Evolutionary conservation across 2,329 filamentous ascomycete genomes (phyloP).

Genomic region (Calonectria multiphialidica): DNA sequence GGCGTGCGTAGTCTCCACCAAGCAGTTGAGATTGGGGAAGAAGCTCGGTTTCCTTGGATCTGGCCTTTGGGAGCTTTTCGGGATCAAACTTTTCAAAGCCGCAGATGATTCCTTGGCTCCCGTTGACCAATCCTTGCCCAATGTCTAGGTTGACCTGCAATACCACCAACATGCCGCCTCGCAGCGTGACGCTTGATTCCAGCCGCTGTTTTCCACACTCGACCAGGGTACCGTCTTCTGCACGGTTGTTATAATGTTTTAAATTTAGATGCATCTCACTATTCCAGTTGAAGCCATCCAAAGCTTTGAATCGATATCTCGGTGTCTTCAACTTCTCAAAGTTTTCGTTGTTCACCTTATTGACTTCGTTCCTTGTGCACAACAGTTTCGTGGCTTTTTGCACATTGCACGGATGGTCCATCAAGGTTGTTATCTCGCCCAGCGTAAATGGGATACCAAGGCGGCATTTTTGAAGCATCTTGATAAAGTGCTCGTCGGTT

Average conservation of each 20-base stretch:
- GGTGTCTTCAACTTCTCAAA: constrained; percentile 27
- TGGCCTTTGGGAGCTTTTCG: constrained; percentile 7
- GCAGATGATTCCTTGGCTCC: constrained; percentile 40
- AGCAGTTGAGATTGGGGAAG: not conserved
- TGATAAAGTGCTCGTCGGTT: constrained; percentile 64
- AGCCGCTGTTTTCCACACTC: constrained; percentile 28
- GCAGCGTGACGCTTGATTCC: constrained; percentile 24
- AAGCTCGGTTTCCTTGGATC: not conserved
- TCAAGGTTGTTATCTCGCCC: constrained; percentile 55
- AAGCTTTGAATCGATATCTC: constrained; percentile 8
- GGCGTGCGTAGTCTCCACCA: constrained; percentile 5
- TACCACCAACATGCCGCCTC: constrained; percentile 35
- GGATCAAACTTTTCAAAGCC: constrained; percentile 29
- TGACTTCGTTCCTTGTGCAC: constrained; percentile 24
- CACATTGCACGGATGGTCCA: constrained; percentile 58
- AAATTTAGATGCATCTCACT: not conserved
- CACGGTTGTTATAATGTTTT: not conserved
- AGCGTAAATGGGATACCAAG: constrained; percentile 55
- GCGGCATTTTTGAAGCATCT: constrained; percentile 66
- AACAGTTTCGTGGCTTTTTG: constrained; percentile 35
- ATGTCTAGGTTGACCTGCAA: constrained; percentile 40
- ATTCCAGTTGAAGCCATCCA: constrained; percentile 28
- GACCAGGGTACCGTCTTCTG: constrained; percentile 21
- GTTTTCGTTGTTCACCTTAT: constrained; percentile 12
- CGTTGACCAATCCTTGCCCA: constrained; percentile 31